Evolutionary conservation across 805 yeast species (phyloP).

Genomic region (Spathaspora arborariae): DNA sequence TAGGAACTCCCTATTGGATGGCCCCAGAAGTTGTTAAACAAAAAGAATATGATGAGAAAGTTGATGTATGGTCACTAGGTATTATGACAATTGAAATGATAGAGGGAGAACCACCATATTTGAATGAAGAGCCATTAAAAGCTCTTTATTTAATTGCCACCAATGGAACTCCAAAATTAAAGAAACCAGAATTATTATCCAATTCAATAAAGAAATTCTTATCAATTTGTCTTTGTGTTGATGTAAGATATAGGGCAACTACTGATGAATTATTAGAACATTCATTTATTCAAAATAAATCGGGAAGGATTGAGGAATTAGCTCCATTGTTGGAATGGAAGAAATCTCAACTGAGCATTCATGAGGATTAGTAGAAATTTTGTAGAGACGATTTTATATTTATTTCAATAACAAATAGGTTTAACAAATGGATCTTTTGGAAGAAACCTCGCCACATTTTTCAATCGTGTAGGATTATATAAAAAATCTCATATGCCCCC

Average conservation of each 20-base stretch:
- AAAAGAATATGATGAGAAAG: conserved; percentile 77
- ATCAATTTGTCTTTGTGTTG: conserved; percentile 90
- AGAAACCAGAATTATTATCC: conserved; percentile 64
- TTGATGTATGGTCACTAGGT: conserved; percentile 80
- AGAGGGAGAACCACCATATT: conserved; percentile 81
- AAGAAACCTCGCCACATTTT: too few relatives aligned
- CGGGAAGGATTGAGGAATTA: conserved; percentile 58
- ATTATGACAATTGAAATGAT: conserved; percentile 87
- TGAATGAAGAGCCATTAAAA: conserved; percentile 74
- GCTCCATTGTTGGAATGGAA: conserved; percentile 56
- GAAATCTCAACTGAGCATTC: conserved; percentile 11
- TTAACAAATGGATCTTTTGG: too few relatives aligned
- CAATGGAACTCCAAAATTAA: conserved; percentile 76
- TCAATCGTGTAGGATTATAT: too few relatives aligned
- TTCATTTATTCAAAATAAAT: conserved; percentile 57
- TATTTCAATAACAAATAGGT: neutral
- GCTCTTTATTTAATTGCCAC: conserved; percentile 76
- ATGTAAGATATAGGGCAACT: conserved; percentile 84
- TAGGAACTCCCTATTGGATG: conserved; percentile 90
- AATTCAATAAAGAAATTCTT: conserved; percentile 79
- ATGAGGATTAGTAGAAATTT: neutral
- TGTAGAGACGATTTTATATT: neutral
- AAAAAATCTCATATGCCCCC: too few relatives aligned
- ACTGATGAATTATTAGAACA: conserved; percentile 85
- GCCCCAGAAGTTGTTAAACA: conserved; percentile 83